Percentiles rank a stretch among this genome's conserved stretches.
Evolutionary conservation across 2,329 filamentous ascomycete genomes (phyloP).

Genomic region (Monilinia fructicola): DNA sequence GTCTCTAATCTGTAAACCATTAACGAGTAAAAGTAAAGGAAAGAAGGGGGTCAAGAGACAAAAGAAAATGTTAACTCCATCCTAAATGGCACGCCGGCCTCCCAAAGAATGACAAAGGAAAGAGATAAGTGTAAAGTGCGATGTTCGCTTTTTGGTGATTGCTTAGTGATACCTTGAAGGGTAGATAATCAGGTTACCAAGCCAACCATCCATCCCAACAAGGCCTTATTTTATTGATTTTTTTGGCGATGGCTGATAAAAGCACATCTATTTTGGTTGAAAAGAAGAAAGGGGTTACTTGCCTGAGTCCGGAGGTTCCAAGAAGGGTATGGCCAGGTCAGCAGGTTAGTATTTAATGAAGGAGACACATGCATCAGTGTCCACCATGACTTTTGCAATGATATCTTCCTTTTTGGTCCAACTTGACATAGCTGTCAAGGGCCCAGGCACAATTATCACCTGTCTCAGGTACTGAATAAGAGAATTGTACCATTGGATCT

Average conservation of each 20-base stretch:
- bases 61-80: neutral
- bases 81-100: neutral
- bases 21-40: slow-evolving; percentile 13
- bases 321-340: slow-evolving; percentile 18
- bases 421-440: neutral
- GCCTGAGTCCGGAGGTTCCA: slow-evolving; percentile 15
- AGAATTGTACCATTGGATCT: slow-evolving; percentile 5
- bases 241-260: slow-evolving; percentile 23
- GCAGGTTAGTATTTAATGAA: slow-evolving; percentile 20
- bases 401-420: slow-evolving; percentile 6
- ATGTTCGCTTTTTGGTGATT: slow-evolving; percentile 25
- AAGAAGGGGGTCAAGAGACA: neutral
- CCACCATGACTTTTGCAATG: neutral
- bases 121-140: slow-evolving; percentile 16
- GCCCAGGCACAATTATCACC: neutral
- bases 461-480: slow-evolving; percentile 1
- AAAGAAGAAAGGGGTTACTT: slow-evolving; percentile 12
- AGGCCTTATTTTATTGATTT: slow-evolving; percentile 19
- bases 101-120: slow-evolving; percentile 6
- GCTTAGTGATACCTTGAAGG: slow-evolving; percentile 21
- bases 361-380: slow-evolving; percentile 11
- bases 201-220: slow-evolving; percentile 1
- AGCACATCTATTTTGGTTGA: slow-evolving; percentile 17
- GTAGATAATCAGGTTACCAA: slow-evolving; percentile 20
- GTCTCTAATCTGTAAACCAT: slow-evolving; percentile 22